Conservation (phyloP, 345 rosid species). For the Arabidopsis thaliana region DNA sequence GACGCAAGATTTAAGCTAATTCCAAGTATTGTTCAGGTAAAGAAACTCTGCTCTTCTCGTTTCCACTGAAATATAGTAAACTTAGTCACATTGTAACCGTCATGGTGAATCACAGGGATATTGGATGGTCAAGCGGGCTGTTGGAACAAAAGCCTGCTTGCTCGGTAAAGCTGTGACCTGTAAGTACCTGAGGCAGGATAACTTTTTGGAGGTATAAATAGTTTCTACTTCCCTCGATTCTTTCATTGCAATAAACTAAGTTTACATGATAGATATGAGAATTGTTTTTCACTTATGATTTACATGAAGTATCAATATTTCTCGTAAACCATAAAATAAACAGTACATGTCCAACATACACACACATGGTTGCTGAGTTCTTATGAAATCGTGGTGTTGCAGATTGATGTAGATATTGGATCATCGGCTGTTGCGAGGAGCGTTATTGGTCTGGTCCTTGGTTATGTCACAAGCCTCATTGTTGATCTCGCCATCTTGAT, state of each 20-base stretch:
- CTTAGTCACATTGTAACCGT: slow-evolving; percentile 7
- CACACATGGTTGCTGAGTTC: background rate
- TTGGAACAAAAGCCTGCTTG: slow-evolving; percentile 96
- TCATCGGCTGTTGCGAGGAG: slow-evolving; percentile 99
- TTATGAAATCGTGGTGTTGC: slow-evolving; percentile 39
- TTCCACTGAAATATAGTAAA: slow-evolving; percentile 4
- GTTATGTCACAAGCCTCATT: slow-evolving; percentile 92
- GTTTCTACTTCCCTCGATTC: background rate
- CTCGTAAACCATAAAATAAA: background rate
- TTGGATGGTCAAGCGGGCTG: slow-evolving; percentile 99
- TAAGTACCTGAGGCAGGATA: slow-evolving; percentile 88
- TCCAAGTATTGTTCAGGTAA: slow-evolving; percentile 93
- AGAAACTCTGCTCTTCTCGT: slow-evolving; percentile 27
- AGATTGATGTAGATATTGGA: slow-evolving; percentile 98
- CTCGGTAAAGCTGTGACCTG: slow-evolving; percentile 98
- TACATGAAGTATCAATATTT: background rate
- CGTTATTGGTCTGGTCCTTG: slow-evolving; percentile 91
- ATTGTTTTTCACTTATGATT: background rate
- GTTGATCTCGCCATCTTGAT: slow-evolving; percentile 93
- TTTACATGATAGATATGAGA: too few species aligned
- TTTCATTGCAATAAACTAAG: background rate
- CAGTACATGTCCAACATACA: background rate
- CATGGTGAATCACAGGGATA: slow-evolving; percentile 67
- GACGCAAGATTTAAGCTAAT: slow-evolving; percentile 92
- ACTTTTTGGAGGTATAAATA: slow-evolving; percentile 77